phyloP scores from a whole-genome alignment of 768 basidiomycete genomes.

The Boletellus emodensis region DNA sequence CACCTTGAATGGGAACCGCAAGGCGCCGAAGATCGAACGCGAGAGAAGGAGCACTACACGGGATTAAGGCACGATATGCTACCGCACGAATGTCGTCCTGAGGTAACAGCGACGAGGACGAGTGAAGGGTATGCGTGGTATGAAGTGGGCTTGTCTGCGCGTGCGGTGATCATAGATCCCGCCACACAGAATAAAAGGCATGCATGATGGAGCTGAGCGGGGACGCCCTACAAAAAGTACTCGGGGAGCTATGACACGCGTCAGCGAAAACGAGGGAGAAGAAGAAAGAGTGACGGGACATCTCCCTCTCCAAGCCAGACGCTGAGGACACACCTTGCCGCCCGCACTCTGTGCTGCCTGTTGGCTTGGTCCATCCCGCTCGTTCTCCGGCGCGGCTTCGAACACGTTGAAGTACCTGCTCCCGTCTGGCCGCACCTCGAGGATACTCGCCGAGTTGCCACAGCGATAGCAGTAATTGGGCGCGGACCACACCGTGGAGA shows the following conservation, averaged over 20 bases:
- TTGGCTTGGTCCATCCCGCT: constrained; percentile 81
- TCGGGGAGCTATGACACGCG: constrained; percentile 60
- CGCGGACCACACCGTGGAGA: constrained; percentile 98
- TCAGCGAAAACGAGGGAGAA: too few relatives aligned
- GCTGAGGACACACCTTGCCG: constrained; percentile 52
- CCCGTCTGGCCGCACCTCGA: constrained; percentile 90
- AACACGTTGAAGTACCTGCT: constrained; percentile 95
- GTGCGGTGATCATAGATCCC: constrained; percentile 7
- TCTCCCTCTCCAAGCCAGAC: not conserved
- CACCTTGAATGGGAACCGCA: not conserved
- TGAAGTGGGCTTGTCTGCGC: not conserved
- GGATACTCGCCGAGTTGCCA: constrained; percentile 93
- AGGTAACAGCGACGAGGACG: too few relatives aligned
- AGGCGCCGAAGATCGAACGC: too few relatives aligned
- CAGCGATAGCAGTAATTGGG: constrained; percentile 99
- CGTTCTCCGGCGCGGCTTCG: constrained; percentile 97
- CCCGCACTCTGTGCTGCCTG: constrained; percentile 68
- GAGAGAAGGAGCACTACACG: too few relatives aligned
- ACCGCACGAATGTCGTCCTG: too few relatives aligned
- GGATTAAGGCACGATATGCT: too few relatives aligned
- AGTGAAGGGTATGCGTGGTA: too few relatives aligned
- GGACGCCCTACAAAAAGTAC: constrained; percentile 56
- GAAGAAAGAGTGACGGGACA: too few relatives aligned
- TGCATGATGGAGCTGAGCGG: too few relatives aligned
- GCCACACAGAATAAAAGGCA: not conserved